Conservation (phyloP, 306 rosid genomes). For the Casuarina cunninghamiana region DNA sequence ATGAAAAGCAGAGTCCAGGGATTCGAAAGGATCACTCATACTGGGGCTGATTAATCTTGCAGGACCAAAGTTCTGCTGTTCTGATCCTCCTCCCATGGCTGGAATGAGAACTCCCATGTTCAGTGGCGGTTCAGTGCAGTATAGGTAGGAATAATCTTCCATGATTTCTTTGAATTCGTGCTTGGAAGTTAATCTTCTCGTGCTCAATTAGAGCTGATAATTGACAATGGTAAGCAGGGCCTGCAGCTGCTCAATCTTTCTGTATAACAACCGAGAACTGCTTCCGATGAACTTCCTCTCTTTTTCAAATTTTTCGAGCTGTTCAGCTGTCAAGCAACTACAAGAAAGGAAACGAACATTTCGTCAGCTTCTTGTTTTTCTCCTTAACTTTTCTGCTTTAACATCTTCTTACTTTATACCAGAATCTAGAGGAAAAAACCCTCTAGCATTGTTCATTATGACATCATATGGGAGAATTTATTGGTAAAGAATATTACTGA, state of each 20-base stretch:
- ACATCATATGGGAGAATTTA: neutral
- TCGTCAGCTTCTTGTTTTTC: too few relatives aligned
- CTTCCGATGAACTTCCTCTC: too few relatives aligned
- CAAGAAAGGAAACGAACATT: too few relatives aligned
- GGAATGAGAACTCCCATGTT: neutral
- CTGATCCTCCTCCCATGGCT: neutral
- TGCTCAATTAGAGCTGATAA: too few relatives aligned
- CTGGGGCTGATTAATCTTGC: neutral
- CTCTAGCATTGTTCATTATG: neutral
- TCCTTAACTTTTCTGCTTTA: too few relatives aligned
- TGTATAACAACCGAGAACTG: too few relatives aligned
- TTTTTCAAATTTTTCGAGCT: too few relatives aligned
- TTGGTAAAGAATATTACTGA: neutral
- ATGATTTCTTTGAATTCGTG: neutral
- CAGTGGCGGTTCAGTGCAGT: neutral
- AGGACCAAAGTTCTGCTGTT: neutral
- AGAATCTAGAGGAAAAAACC: too few relatives aligned
- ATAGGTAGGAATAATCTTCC: constrained; percentile 7
- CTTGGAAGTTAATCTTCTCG: neutral
- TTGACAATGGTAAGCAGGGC: too few relatives aligned
- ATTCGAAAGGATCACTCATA: neutral
- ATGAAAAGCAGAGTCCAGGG: neutral
- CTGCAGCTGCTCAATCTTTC: too few relatives aligned
- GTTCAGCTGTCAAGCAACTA: too few relatives aligned
- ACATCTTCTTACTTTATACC: too few relatives aligned